These are phyloP conservation scores for Salinomyces thailandicus DNA, from an alignment of 2,329 filamentous ascomycete species.

Conservation along the genomic window DNA sequence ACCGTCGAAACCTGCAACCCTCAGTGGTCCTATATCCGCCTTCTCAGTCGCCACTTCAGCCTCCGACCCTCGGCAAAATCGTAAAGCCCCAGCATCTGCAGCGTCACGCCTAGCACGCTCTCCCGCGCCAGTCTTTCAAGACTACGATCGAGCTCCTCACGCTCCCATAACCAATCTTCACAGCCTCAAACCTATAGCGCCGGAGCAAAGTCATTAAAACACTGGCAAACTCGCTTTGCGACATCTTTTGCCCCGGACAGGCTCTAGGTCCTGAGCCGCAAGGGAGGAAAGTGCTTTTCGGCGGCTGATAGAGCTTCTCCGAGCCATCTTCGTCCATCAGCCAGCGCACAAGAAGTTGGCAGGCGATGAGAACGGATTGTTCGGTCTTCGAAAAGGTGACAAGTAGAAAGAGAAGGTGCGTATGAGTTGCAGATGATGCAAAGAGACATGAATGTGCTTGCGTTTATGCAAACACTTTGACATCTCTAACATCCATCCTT, in stretches of 20 bases:
- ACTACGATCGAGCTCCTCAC: constrained; percentile 10
- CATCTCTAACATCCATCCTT: no score
- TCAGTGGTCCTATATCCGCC: constrained; percentile 2
- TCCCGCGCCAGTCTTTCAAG: constrained; percentile 16
- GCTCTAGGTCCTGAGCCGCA: constrained; percentile 42
- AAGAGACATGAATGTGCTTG: no score
- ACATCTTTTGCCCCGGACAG: constrained; percentile 46
- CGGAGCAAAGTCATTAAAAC: constrained; percentile 32
- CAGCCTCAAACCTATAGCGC: constrained; percentile 14
- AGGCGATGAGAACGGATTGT: no score
- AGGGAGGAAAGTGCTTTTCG: constrained; percentile 35
- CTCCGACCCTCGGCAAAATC: constrained; percentile 9
- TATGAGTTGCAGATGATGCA: no score
- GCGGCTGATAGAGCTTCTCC: no score
- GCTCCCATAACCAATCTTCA: constrained; percentile 10
- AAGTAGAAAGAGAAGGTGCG: no score
- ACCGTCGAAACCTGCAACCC: neutral
- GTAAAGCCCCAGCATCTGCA: constrained; percentile 21
- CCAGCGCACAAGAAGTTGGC: no score
- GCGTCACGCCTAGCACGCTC: constrained; percentile 16
- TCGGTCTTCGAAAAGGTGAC: no score
- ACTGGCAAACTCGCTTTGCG: constrained; percentile 45
- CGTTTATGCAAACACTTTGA: no score
- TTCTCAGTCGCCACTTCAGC: constrained; percentile 10
- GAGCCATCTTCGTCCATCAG: no score